A percentile compares a stretch with the other conserved stretches of the same genome.
These are phyloP conservation scores for Urtica urens DNA, from an alignment of 306 rosid genomes.

Conservation along the genomic window DNA sequence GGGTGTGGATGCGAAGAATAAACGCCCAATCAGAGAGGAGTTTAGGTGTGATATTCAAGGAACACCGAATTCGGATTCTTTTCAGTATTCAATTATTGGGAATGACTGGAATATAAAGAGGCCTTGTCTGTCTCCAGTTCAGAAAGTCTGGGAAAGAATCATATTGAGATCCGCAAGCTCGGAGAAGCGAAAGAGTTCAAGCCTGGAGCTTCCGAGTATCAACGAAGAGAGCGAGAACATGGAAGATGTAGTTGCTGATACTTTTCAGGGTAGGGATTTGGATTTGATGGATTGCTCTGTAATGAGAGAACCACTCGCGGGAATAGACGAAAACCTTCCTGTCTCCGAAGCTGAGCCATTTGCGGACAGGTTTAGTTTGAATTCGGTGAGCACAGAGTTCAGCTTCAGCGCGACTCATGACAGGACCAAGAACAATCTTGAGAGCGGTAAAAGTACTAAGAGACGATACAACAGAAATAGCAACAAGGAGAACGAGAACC, in stretches of 20 bases:
- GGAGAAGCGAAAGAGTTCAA: constrained; percentile 49
- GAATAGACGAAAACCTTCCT: constrained; percentile 35
- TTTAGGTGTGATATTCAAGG: constrained; percentile 17
- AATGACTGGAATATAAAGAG: constrained; percentile 28
- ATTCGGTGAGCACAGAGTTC: constrained; percentile 37
- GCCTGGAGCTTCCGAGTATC: constrained; percentile 78
- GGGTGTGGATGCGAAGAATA: constrained; percentile 29
- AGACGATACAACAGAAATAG: constrained; percentile 31
- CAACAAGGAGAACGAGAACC: constrained; percentile 39
- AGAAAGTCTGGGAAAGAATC: constrained; percentile 62
- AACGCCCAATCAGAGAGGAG: constrained; percentile 20
- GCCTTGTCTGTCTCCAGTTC: constrained; percentile 43
- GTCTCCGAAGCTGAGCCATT: constrained; percentile 33
- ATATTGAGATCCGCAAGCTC: constrained; percentile 48
- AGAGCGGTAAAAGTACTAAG: constrained; percentile 27
- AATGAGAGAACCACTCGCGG: constrained; percentile 46
- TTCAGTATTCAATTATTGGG: constrained; percentile 26
- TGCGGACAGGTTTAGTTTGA: constrained; percentile 35
- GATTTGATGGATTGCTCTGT: constrained; percentile 23
- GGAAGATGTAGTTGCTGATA: constrained; percentile 49
- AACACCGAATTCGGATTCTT: constrained; percentile 47
- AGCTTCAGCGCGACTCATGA: constrained; percentile 36
- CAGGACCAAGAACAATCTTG: constrained; percentile 34
- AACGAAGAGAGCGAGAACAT: constrained; percentile 70
- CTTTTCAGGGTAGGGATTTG: constrained; percentile 25